Percentiles rank a stretch among this genome's conserved stretches.
Conservation (phyloP, 169 alveolate genomes). For the Plasmodium relictum region DNA sequence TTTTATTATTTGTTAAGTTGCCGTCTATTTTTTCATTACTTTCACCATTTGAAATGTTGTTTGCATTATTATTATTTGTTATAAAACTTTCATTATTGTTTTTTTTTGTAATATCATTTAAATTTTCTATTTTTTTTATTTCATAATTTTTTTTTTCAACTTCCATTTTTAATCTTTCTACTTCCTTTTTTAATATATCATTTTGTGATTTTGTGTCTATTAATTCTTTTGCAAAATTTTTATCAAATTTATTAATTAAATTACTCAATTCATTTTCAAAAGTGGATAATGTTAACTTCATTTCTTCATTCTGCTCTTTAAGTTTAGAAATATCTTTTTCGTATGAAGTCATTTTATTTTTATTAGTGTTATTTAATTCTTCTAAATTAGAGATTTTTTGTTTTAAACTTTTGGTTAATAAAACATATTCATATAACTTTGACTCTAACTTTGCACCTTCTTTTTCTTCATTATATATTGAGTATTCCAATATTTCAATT, state of each 20-base stretch:
- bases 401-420: conserved; percentile 34
- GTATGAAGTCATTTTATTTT: conserved; percentile 43
- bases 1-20: not conserved
- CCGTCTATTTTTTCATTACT: not conserved
- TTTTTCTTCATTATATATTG: conserved; percentile 75
- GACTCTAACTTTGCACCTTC: conserved; percentile 55
- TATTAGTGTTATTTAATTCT: conserved; percentile 28
- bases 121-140: conserved; percentile 68
- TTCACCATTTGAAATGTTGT: not conserved
- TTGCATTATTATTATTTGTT: not conserved
- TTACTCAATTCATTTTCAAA: conserved; percentile 76
- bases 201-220: conserved; percentile 70
- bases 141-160: conserved; percentile 63
- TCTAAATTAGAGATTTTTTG: conserved; percentile 37
- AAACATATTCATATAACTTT: conserved; percentile 45
- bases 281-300: conserved; percentile 70
- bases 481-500: conserved; percentile 63
- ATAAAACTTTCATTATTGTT: not conserved
- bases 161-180: conserved; percentile 64
- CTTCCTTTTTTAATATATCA: conserved; percentile 75
- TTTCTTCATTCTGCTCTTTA: conserved; percentile 75
- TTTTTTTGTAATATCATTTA: conserved; percentile 56
- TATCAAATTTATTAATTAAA: conserved; percentile 70
- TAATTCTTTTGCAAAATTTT: conserved; percentile 75
- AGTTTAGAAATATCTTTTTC: conserved; percentile 72